Base-by-base conservation (phyloP, 371 early-diverging fungal species). In the Circinella minor region DNA sequence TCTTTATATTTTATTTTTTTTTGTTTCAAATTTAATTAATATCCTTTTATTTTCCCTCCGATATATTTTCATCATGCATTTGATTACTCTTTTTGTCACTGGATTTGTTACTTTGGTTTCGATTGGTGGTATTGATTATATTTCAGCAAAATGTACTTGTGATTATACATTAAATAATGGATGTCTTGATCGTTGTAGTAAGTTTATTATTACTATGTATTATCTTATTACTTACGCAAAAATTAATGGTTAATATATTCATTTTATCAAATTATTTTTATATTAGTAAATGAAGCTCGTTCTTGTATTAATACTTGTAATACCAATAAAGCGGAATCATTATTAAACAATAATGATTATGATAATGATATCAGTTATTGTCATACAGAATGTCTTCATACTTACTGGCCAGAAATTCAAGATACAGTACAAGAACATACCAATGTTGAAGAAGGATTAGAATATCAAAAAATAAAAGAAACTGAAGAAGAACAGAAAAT, bases 101-200 rank as follows among this genome's bases (percentile, higher is more conserved):
- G 18, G 11, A 18, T 57, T 57, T 34, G 34, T 14, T n/a, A 34
- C 57, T 34, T 57, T 34, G 1, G 20, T 27, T 34, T 34, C n/a
- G 1, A 51, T 51, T 8, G 51, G 51, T n/a, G 51, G 51, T n/a
- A n/a, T 57, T n/a, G 57, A 57, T 7, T 34, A 57, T 13, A 34
- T n/a, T 57, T 8, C 27, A 7, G 57, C 57, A 10, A 8, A 18
- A 11, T 68, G 69, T 38, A 55, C 38, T 63, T 68, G 69, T 17
- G 18, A 47, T 7, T 11, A 14, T 27, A 38, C 48, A 6, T 37
- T 1, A 9, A 43, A 55, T 36, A 9, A 4, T 20, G 55, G 47
- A 13, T 68, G 69, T 37, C 20, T 68, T 14, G 62, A 68, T 39
- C 18, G 27, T 36, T 68, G 69, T 15, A 63, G 69, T 68, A 68